Base-by-base conservation (phyloP, 164 flowering plant genomes). In the Magnolia changhungtana region DNA sequence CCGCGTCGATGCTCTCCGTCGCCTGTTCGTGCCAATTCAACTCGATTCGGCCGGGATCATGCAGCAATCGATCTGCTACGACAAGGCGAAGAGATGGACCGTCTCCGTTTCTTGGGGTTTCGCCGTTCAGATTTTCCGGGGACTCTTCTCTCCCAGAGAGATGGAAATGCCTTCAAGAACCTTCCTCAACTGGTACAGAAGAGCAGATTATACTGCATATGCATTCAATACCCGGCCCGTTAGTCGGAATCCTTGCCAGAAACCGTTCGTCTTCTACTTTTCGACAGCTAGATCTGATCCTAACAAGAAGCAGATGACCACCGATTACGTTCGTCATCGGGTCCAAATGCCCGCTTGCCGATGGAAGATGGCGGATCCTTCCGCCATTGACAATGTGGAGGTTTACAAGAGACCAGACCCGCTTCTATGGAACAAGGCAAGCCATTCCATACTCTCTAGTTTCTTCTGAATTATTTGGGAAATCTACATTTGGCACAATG, bases 161-260 rank as follows among this genome's bases (percentile, higher is more conserved):
- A 80, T 90, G 16, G 96, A 91, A 76, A 91, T 90, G 94, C 96
- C 96, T 19, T 84, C 93, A 0, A 79, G 96, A 76, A 91, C 96
- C 0, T 91, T 91, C 77, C 78, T 91, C 67, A 91, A 91, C 76
- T 91, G 96, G 96, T 90, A 90, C 76, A 80, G 81, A 52, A 84
- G 85, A 74, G 96, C 92, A 1, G 96, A 91, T 75, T 91, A 89
- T 83, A 91, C 89, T 0, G 94, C 91, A 0, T 91, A 91, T 27
- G 89, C 96, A 3, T 91, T 91, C 88, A 91, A 90, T 79, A 91
- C 96, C 2, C 87, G 96, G 0, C 94, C 96, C 0, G 94, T 91
- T 3, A 80, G 80, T 76, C 72, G 94, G 16, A 88, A 90, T 66
- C 90, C 85, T 0, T 91, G 96, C 81, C 96, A 90, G 71, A 90